Evolutionary conservation across 768 basidiomycete species (phyloP).

Genomic region (Gloeostereum incarnatum): DNA sequence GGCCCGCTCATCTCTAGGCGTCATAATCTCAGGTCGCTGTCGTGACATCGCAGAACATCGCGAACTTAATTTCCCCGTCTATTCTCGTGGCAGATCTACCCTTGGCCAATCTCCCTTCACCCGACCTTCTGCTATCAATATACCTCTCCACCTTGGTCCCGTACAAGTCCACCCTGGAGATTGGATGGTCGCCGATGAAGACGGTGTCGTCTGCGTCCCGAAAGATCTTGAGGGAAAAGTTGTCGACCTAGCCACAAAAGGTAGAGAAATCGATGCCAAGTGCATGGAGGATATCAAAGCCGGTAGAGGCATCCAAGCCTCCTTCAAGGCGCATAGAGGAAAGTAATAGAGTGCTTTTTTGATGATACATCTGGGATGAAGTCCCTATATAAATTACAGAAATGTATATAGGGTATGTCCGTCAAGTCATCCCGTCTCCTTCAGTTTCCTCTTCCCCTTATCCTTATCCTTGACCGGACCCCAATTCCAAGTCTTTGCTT

Average conservation of each 20-base stretch:
- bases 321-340: conserved; percentile 73
- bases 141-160: conserved; percentile 48
- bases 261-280: conserved; percentile 54
- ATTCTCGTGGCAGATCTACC: conserved; percentile 73
- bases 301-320: conserved; percentile 65
- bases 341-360: too few species aligned
- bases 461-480: conserved; percentile 7
- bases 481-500: conserved; percentile 4
- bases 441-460: conserved; percentile 1
- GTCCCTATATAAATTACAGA: not conserved
- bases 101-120: conserved; percentile 83
- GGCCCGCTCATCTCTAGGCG: conserved; percentile 59
- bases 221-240: conserved; percentile 42
- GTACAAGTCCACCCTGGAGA: conserved; percentile 66
- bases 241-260: conserved; percentile 44
- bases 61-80: conserved; percentile 65
- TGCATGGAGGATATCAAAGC: conserved; percentile 70
- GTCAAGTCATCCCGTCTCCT: not conserved
- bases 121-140: conserved; percentile 66
- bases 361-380: not conserved
- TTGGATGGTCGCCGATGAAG: conserved; percentile 78
- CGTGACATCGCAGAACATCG: conserved; percentile 79
- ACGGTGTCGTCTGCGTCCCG: conserved; percentile 84
- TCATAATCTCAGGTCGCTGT: conserved; percentile 78
- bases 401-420: not conserved